Evolutionary conservation across 2,329 filamentous ascomycete species (phyloP), one percentile per base, ranked within the genome.

Genomic region (Gnomoniopsis smithogilvyi): DNA sequence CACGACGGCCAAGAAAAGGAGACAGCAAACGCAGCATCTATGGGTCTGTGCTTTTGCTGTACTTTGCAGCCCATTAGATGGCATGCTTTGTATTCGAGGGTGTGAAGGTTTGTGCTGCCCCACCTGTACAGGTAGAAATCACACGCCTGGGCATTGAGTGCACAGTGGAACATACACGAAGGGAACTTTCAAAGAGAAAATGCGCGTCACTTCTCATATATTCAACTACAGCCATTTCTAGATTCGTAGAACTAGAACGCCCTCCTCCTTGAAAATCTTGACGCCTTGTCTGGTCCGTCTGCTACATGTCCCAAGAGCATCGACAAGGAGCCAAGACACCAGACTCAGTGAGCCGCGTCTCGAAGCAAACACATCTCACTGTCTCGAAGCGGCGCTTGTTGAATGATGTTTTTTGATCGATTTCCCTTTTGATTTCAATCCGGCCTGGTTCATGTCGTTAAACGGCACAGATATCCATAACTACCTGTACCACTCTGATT

Each of bases 401-500:
- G 49, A 46, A 50, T 38, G 49, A 30, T 33, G 21, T 30, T 22
- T 51, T 56, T 43, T 61, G 51, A 58, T 54, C 65, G 63, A 67
- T 69, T 66, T 67, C 63, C 67, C 61, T 63, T 64, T 69, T 67
- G 64, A 66, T 69, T 68, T 69, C 67, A 67, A 67, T 66, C 72
- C 70, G 74, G 72, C 72, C 71, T 66, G 64, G 63, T 65, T 67
- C 63, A 59, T 61, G 64, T 46, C 43, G 53, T 55, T 21, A 56
- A 69, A 67, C 64, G 64, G 68, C 56, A 66, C 65, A 68, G 68
- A 67, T 69, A 67, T 68, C 66, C 56, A 63, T 61, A 67, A 73
- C 74, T 73, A 70, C 71, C 53, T 74, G 60, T 76, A 68, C 68
- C 69, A 69, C 69, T 62, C 57, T 58, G 56, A 64, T 67, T 59